Conservation (phyloP, 139 green algal species). For the Haematococcus lacustris region DNA sequence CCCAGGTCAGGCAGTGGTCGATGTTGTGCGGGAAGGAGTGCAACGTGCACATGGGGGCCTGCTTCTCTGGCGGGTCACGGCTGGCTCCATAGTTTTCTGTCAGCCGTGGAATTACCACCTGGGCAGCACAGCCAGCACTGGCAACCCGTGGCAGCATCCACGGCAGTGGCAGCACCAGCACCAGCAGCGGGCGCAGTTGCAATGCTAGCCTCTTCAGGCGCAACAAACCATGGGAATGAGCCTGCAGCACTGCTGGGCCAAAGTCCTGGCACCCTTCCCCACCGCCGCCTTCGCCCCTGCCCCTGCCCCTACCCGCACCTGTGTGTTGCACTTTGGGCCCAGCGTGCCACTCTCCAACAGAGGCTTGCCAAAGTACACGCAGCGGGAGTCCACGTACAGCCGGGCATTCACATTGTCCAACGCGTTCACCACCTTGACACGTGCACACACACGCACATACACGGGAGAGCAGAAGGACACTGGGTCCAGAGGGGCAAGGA, state of each 20-base stretch:
- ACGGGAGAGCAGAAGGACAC: constrained; percentile 39
- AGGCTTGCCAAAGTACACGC: constrained; percentile 98
- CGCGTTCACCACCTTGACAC: constrained; percentile 83
- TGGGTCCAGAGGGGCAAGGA: constrained; percentile 39
- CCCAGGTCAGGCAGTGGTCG: constrained; percentile 92
- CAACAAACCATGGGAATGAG: no score
- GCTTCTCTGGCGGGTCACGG: constrained; percentile 86
- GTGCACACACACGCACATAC: neutral
- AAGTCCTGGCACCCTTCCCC: no score
- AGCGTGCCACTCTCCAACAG: constrained; percentile 94
- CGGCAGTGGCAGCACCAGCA: no score
- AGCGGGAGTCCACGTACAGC: constrained; percentile 79
- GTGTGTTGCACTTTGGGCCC: constrained; percentile 98
- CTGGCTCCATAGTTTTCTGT: constrained; percentile 96
- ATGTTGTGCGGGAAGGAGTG: constrained; percentile 99
- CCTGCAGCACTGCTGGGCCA: no score
- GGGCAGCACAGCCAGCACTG: no score
- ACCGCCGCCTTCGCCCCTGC: no score
- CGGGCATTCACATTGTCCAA: constrained; percentile 95
- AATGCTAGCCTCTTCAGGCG: no score
- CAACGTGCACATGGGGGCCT: constrained; percentile 98
- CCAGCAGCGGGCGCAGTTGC: no score
- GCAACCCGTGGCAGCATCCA: no score
- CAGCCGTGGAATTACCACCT: constrained; percentile 76
- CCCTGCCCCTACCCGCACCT: no score